A percentile compares a stretch with the other conserved stretches of the same genome.
Evolutionary conservation across 2,329 filamentous ascomycete genomes (phyloP).

Genomic region (Apiospora kogelbergensis): DNA sequence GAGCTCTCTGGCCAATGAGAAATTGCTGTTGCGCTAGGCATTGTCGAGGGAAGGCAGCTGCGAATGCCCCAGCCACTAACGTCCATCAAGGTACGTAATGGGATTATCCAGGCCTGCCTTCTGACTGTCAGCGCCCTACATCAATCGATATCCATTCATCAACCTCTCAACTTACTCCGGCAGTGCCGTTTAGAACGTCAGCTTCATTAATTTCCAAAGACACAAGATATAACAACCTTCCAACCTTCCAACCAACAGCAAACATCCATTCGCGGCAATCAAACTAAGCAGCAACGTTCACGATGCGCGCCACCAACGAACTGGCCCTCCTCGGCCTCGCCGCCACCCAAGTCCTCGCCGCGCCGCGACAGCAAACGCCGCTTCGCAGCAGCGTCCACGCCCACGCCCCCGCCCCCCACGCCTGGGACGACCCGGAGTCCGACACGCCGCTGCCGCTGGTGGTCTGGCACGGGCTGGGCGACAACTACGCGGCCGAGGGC

Average conservation of each 20-base stretch:
- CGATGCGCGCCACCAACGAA: neutral
- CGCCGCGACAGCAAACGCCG: neutral
- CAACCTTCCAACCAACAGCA: neutral
- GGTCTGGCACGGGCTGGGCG: constrained; percentile 86
- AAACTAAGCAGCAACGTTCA: neutral
- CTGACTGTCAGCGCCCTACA: neutral
- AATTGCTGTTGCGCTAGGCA: neutral
- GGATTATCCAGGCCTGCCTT: neutral
- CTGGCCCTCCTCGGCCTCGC: constrained; percentile 7
- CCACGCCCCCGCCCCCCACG: neutral
- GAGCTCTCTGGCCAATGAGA: neutral
- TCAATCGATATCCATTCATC: neutral
- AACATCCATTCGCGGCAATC: neutral
- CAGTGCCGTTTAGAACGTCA: neutral
- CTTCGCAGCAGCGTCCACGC: no score
- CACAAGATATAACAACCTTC: neutral
- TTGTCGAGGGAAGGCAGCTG: neutral
- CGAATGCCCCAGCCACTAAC: neutral
- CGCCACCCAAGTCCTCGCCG: neutral
- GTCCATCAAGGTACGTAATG: constrained; percentile 1
- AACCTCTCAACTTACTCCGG: neutral
- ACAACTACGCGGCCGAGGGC: constrained; percentile 75
- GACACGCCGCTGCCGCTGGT: constrained; percentile 82
- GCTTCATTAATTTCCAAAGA: neutral
- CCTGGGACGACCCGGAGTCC: neutral